Evolutionary conservation across 2,329 filamentous ascomycete species (phyloP).

Genomic region (Westerdykella ornata): DNA sequence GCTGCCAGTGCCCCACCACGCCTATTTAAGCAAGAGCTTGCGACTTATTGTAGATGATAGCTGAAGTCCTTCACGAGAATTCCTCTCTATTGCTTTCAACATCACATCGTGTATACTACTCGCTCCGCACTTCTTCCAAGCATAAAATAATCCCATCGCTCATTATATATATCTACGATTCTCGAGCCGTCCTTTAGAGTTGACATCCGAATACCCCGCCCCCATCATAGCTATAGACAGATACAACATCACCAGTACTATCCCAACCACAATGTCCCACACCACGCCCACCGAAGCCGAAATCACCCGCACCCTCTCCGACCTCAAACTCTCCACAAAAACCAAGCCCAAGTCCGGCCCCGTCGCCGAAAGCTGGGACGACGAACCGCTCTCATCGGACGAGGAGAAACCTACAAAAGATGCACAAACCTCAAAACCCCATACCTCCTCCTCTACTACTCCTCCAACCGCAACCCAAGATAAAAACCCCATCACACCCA

Average conservation of each 20-base stretch:
- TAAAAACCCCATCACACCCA: constrained; percentile 13
- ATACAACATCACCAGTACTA: neutral
- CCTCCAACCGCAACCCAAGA: constrained; percentile 12
- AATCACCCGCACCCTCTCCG: constrained; percentile 33
- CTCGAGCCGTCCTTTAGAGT: no score
- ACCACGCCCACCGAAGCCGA: constrained; percentile 27
- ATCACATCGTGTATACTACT: no score
- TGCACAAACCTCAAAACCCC: constrained; percentile 19
- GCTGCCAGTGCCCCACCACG: no score
- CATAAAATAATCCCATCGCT: no score
- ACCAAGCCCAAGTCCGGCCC: constrained; percentile 17
- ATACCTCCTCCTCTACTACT: constrained; percentile 16
- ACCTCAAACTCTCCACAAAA: constrained; percentile 33
- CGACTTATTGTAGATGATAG: no score
- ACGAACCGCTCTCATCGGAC: constrained; percentile 49
- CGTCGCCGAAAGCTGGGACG: constrained; percentile 70
- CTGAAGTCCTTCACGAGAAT: no score
- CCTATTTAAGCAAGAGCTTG: no score
- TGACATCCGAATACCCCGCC: no score
- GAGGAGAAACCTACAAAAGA: constrained; percentile 5
- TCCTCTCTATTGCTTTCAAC: no score
- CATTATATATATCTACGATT: no score
- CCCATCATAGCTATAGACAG: no score
- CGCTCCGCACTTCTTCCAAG: no score
- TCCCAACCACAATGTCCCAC: constrained; percentile 10